Base-by-base conservation (phyloP, 176 grass and related monocot genomes). In the Panicum miliaceum region DNA sequence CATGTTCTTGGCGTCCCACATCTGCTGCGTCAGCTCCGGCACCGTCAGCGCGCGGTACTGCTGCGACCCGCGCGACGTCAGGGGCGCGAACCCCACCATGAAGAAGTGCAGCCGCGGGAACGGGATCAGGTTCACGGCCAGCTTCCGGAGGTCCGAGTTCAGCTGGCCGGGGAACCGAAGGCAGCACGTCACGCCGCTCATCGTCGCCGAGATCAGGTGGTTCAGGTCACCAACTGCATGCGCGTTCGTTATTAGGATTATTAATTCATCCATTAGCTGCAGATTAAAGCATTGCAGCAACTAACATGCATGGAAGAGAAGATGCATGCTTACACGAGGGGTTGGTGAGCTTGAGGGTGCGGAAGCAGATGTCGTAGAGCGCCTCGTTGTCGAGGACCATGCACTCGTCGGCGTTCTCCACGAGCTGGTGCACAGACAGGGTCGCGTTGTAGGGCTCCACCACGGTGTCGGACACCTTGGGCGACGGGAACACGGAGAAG, bases 1-100 rank as follows among this genome's bases (percentile, higher is more conserved):
- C 94, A 97, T 97, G 84, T 97, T 97, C 87, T 97, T 97, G 63
- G 94, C 89, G 80, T 97, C 91, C 94, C 94, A 97, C 94, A 97
- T 97, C 86, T 97, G 94, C 85, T 97, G 94, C 23, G 94, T 97
- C 37, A 94, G 89, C 84, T 97, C 94, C 0, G 94, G 94, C 64
- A 97, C 89, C 34, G 94, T 94, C 25, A 97, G 84, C 0, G 94
- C 87, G 29, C 94, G 85, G 89, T 97, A 97, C 84, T 88, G 82
- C 90, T 94, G 93, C 27, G 93, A 92, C 25, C 93, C 90, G 25
- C 90, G 88, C 3, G 93, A 94, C 7, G 93, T 94, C 12, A 94
- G 87, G 8, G 92, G 92, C 20, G 92, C 85, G 78, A 92, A 94
- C 46, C 92, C 92, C 0, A 94, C 92, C 92, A 94, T 94, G 89